Conservation (phyloP, 208 protist species). For the Crithidia acanthocephali region DNA sequence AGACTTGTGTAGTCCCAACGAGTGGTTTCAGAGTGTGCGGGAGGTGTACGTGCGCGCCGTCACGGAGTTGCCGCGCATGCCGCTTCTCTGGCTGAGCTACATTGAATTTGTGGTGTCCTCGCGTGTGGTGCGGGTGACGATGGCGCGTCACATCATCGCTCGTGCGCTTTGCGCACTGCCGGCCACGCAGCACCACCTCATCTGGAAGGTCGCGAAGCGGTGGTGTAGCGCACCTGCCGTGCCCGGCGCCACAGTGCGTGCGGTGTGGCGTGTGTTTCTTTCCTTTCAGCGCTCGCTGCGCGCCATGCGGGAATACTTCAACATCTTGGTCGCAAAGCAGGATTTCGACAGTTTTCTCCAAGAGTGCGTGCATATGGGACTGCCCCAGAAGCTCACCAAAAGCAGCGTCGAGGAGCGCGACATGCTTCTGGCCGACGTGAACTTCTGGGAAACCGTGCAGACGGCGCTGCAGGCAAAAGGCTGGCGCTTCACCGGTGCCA, state of each 20-base stretch:
- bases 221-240: constrained; percentile 54
- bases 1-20: constrained; percentile 50
- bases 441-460: constrained; percentile 72
- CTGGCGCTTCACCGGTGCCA: constrained; percentile 51
- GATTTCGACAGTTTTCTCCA: constrained; percentile 53
- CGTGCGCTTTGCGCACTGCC: constrained; percentile 62
- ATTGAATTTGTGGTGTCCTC: constrained; percentile 67
- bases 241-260: constrained; percentile 51
- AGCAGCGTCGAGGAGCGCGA: constrained; percentile 17
- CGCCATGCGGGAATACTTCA: constrained; percentile 66
- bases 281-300: constrained; percentile 55
- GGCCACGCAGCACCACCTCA: constrained; percentile 73
- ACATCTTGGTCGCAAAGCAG: constrained; percentile 54
- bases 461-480: constrained; percentile 52
- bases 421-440: constrained; percentile 44
- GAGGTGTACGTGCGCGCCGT: constrained; percentile 76
- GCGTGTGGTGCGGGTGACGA: constrained; percentile 57
- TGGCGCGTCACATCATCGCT: constrained; percentile 61
- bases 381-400: constrained; percentile 10
- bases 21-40: constrained; percentile 74
- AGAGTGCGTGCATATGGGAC: constrained; percentile 54
- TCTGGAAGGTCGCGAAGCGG: constrained; percentile 65
- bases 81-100: constrained; percentile 73
- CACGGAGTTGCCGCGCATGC: constrained; percentile 75
- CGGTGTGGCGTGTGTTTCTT: constrained; percentile 66